Conservation (phyloP, 176 grass and related monocot species). For the Juncus inflexus region DNA sequence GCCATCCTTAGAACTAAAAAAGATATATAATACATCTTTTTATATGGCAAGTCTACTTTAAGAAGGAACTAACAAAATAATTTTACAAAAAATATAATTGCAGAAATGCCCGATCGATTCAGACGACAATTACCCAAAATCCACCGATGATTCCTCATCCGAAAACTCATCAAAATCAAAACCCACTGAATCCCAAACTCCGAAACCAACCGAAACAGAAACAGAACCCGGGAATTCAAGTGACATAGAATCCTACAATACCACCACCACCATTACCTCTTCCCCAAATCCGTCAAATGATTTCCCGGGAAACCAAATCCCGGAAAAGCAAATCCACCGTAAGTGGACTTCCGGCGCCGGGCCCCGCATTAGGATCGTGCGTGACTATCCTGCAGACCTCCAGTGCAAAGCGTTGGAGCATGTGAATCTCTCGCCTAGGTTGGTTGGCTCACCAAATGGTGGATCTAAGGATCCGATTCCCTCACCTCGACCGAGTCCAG, state of each 20-base stretch:
- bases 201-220: slow-evolving; percentile 8
- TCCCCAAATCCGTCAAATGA: neutral
- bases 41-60: neutral
- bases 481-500: slow-evolving; percentile 67
- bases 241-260: slow-evolving; percentile 7
- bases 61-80: neutral
- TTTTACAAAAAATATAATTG: slow-evolving; percentile 15
- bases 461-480: slow-evolving; percentile 63
- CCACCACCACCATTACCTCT: slow-evolving; percentile 12
- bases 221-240: slow-evolving; percentile 19
- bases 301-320: neutral
- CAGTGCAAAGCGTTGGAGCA: slow-evolving; percentile 88
- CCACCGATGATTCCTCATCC: slow-evolving; percentile 16
- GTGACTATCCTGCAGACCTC: slow-evolving; percentile 81
- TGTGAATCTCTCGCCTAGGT: slow-evolving; percentile 82
- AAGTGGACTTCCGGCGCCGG: slow-evolving; percentile 76
- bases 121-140: slow-evolving; percentile 57
- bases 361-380: slow-evolving; percentile 76
- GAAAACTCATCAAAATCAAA: neutral
- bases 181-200: neutral
- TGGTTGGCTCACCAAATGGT: slow-evolving; percentile 32
- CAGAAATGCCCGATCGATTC: slow-evolving; percentile 51
- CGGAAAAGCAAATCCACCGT: slow-evolving; percentile 33
- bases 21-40: neutral
- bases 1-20: neutral